Evolutionary conservation across 2,329 filamentous ascomycete species (phyloP), one percentile per base, ranked within the genome.

Genomic region (Hansfordia pulvinata): DNA sequence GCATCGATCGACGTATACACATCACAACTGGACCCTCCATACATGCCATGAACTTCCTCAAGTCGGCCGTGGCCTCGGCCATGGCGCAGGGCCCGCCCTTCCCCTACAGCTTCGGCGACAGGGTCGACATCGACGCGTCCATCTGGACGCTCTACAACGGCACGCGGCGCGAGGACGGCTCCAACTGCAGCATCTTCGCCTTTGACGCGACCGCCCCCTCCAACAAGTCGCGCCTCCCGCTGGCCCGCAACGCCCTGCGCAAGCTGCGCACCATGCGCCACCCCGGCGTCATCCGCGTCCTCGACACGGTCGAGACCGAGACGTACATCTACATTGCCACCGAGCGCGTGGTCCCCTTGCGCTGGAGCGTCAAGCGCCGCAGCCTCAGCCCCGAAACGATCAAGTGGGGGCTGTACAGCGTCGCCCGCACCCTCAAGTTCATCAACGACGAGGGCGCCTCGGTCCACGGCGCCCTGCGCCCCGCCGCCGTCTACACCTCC

Each of bases 111-210:
- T 90, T 96, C 48, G 88, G 86, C 43, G 90, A 98, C 53, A 74
- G 79, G 50, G 80, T 96, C 32, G 88, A 96, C 49, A 65, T 90
- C 28, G 83, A 92, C 50, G 76, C 90, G 46, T 93, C 88, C 15
- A 86, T 96, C 43, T 98, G 90, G 86, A 82, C 80, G n/a, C 60
- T 98, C 31, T 78, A 90, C 56, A 94, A 96, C 55, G 90, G 84
- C 46, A 93, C 82, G 30, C 90, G 80, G 58, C 75, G 83, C 56
- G 86, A 96, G 58, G 88, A 96, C 50, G 76, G 83, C 18, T 93
- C 85, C 4, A 76, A 83, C 42, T 98, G 90, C 57, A 94, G 85
- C 58, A 86, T 98, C 39, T 93, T 98, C 58, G 83, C 85, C 40
- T 98, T 98, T 62, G 88, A 98, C 50, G 69, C 92, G 30, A 66